Conservation (phyloP, 164 flowering plant genomes). For the Berberis vulgaris region DNA sequence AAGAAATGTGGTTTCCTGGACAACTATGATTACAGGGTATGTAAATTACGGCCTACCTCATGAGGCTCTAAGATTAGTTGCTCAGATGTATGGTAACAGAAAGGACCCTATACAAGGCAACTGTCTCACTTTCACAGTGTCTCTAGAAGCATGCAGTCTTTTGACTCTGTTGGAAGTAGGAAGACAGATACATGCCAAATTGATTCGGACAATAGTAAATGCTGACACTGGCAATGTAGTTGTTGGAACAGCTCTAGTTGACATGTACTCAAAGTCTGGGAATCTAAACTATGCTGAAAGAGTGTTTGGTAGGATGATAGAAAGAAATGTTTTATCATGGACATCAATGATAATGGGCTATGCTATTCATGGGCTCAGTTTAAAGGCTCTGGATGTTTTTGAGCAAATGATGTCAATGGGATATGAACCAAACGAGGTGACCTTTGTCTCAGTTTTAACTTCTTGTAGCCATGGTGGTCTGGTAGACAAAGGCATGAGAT, state of each 20-base stretch:
- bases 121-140: slow-evolving; percentile 23
- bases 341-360: slow-evolving; percentile 31
- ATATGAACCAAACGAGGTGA: slow-evolving; percentile 30
- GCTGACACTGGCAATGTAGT: slow-evolving; percentile 13
- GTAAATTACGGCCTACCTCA: slow-evolving; percentile 18
- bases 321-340: slow-evolving; percentile 26
- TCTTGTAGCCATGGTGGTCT: slow-evolving; percentile 33
- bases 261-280: slow-evolving; percentile 32
- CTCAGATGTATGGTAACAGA: slow-evolving; percentile 21
- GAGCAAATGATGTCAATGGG: slow-evolving; percentile 22
- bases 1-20: slow-evolving; percentile 36
- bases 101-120: slow-evolving; percentile 18
- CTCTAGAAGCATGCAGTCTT: slow-evolving; percentile 27
- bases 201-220: slow-evolving; percentile 11
- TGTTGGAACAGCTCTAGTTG: slow-evolving; percentile 28
- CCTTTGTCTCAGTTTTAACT: slow-evolving; percentile 28
- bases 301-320: slow-evolving; percentile 16
- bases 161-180: slow-evolving; percentile 20
- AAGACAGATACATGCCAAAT: slow-evolving; percentile 34
- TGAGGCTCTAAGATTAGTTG: slow-evolving; percentile 19
- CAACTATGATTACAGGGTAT: slow-evolving; percentile 30
- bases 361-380: slow-evolving; percentile 28
- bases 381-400: slow-evolving; percentile 24
- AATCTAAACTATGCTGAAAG: slow-evolving; percentile 15
- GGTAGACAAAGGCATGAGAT: slow-evolving; percentile 26